A percentile compares a stretch with the other conserved stretches of the same genome.
Conservation (phyloP, 306 rosid species). For the Phaseolus lunatus region DNA sequence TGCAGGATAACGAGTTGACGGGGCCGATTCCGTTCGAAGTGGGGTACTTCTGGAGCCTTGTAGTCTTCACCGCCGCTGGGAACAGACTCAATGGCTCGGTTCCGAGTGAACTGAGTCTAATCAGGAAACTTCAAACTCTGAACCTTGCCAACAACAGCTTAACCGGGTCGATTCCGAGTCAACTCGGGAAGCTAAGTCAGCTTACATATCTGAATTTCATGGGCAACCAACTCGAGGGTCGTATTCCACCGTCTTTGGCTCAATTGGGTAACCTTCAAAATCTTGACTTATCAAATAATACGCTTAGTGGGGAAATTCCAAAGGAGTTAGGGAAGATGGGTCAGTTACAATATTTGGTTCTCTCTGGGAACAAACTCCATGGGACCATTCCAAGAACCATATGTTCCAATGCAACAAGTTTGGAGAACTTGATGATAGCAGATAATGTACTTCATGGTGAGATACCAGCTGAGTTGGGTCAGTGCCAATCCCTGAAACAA, state of each 20-base stretch:
- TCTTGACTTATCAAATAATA: constrained; percentile 78
- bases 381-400: constrained; percentile 68
- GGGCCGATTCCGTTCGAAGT: constrained; percentile 78
- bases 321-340: constrained; percentile 65
- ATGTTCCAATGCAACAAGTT: constrained; percentile 73
- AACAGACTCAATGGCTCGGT: constrained; percentile 70
- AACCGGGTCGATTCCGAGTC: constrained; percentile 74
- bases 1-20: constrained; percentile 65
- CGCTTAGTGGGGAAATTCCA: constrained; percentile 69
- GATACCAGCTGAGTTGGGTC: constrained; percentile 70
- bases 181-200: constrained; percentile 63
- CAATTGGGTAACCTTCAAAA: constrained; percentile 68
- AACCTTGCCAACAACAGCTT: constrained; percentile 72
- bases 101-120: constrained; percentile 66
- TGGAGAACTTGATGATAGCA: constrained; percentile 59
- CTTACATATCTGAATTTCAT: constrained; percentile 67
- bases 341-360: constrained; percentile 55
- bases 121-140: constrained; percentile 60
- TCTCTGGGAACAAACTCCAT: constrained; percentile 61
- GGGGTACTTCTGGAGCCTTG: constrained; percentile 77
- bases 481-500: constrained; percentile 65
- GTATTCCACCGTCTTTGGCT: constrained; percentile 63
- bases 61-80: constrained; percentile 51
- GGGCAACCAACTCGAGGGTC: constrained; percentile 72
- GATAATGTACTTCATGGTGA: constrained; percentile 59